Conservation (phyloP, 352 stramenopile genomes). For the Phytophthora pinifolia region DNA sequence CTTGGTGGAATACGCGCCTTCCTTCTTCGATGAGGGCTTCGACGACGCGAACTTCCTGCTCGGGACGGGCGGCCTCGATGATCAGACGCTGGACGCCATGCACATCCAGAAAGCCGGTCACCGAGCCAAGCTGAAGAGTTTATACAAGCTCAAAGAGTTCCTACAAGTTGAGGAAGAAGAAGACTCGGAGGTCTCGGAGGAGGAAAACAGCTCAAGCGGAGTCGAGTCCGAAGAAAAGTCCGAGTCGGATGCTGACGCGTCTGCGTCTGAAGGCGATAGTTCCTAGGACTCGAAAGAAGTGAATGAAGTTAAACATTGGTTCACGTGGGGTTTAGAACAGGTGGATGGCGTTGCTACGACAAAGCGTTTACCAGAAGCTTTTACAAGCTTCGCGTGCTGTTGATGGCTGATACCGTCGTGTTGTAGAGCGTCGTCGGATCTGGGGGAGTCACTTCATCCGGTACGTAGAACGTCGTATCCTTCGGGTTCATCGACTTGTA, state of each 20-base stretch:
- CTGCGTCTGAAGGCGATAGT: constrained; percentile 25
- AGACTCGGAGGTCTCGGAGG: constrained; percentile 15
- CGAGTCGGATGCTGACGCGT: no score
- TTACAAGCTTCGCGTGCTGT: constrained; percentile 46
- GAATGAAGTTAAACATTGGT: constrained; percentile 16
- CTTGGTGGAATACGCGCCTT: constrained; percentile 56
- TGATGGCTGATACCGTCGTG: constrained; percentile 66
- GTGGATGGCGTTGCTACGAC: constrained; percentile 1
- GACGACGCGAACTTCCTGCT: constrained; percentile 71
- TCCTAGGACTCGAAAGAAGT: constrained; percentile 1
- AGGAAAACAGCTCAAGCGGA: constrained; percentile 18
- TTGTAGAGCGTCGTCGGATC: constrained; percentile 78
- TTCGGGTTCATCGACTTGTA: constrained; percentile 82
- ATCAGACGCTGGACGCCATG: constrained; percentile 57
- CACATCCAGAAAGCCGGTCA: constrained; percentile 70
- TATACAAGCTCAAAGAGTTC: constrained; percentile 71
- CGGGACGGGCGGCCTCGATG: constrained; percentile 36
- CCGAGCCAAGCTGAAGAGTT: constrained; percentile 57
- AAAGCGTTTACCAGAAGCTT: no score
- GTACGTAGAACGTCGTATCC: constrained; percentile 82
- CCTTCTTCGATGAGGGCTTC: constrained; percentile 56
- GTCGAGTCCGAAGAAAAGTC: no score
- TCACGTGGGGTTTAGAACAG: constrained; percentile 11
- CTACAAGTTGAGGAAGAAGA: constrained; percentile 37
- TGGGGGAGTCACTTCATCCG: constrained; percentile 81